Percentiles rank a stretch among this genome's conserved stretches.
Evolutionary conservation across 2,329 filamentous ascomycete species (phyloP).

Genomic region (Lecanicillium sp.): DNA sequence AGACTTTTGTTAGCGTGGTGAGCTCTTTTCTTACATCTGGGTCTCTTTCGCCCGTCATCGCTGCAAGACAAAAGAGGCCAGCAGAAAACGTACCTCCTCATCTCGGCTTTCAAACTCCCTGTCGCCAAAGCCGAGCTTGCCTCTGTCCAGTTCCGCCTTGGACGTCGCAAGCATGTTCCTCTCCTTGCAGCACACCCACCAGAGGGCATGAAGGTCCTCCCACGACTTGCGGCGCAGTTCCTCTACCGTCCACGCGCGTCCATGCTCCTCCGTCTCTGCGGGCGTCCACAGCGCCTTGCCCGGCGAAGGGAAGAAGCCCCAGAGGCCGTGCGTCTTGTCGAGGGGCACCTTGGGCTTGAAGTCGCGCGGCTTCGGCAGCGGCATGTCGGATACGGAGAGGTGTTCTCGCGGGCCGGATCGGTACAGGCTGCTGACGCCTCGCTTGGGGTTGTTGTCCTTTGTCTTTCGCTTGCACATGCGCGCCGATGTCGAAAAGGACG

Average conservation of each 20-base stretch:
- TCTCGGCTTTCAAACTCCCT: slow-evolving; percentile 59
- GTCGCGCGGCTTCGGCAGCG: slow-evolving; percentile 63
- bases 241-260: slow-evolving; percentile 74
- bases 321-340: slow-evolving; percentile 77
- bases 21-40: no score
- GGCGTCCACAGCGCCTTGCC: slow-evolving; percentile 64
- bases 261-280: slow-evolving; percentile 62
- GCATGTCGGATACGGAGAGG: slow-evolving; percentile 64
- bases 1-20: slow-evolving; percentile 9
- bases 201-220: slow-evolving; percentile 86
- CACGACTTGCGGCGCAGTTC: slow-evolving; percentile 86
- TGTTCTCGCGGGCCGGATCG: slow-evolving; percentile 67
- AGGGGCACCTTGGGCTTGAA: slow-evolving; percentile 50
- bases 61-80: no score
- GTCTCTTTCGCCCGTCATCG: no score
- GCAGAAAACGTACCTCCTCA: slow-evolving; percentile 47
- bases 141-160: slow-evolving; percentile 56
- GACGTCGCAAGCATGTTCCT: slow-evolving; percentile 82
- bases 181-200: slow-evolving; percentile 93
- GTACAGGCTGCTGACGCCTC: slow-evolving; percentile 76
- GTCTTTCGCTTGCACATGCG: slow-evolving; percentile 41
- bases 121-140: slow-evolving; percentile 67
- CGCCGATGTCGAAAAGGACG: slow-evolving; percentile 47
- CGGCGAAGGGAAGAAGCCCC: slow-evolving; percentile 77
- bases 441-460: slow-evolving; percentile 69